Conservation (phyloP, 2,329 filamentous ascomycete genomes). For the Thelonectria olida region DNA sequence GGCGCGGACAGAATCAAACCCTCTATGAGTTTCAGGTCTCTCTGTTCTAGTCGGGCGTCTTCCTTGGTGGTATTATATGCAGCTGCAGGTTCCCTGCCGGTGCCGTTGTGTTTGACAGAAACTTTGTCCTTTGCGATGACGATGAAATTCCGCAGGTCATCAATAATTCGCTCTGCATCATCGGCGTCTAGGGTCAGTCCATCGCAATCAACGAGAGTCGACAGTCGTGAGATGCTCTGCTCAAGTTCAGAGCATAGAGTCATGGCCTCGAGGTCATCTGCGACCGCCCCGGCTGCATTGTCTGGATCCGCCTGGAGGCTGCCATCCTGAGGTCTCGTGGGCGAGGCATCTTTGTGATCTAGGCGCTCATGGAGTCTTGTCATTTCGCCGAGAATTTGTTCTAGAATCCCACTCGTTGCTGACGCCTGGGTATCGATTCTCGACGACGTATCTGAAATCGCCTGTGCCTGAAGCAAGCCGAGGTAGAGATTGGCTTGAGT, state of each 20-base stretch:
- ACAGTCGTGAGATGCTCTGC: conserved; percentile 20
- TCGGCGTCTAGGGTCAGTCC: conserved; percentile 20
- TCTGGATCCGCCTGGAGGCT: no score
- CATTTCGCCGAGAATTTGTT: conserved; percentile 19
- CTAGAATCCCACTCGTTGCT: conserved; percentile 11
- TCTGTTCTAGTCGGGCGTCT: no score
- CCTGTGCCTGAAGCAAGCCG: conserved; percentile 22
- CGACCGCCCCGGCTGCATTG: neutral
- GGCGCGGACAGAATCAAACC: no score
- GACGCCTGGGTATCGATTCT: conserved; percentile 11
- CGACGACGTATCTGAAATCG: conserved; percentile 13
- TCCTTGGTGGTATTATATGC: neutral
- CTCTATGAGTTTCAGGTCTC: no score
- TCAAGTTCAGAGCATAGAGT: conserved; percentile 22
- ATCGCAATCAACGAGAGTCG: conserved; percentile 8
- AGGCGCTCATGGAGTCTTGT: conserved; percentile 10
- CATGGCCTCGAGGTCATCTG: neutral
- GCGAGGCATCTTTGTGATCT: neutral
- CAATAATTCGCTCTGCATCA: conserved; percentile 27
- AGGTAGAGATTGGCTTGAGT: conserved; percentile 24
- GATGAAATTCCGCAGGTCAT: conserved; percentile 21
- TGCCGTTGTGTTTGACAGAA: neutral
- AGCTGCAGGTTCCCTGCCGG: neutral
- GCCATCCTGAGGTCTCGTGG: no score
- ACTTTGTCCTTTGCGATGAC: conserved; percentile 11